Percentiles rank a stretch among this genome's conserved stretches.
Conservation (phyloP, 208 protist genomes). For the Wallacemonas sp. region DNA sequence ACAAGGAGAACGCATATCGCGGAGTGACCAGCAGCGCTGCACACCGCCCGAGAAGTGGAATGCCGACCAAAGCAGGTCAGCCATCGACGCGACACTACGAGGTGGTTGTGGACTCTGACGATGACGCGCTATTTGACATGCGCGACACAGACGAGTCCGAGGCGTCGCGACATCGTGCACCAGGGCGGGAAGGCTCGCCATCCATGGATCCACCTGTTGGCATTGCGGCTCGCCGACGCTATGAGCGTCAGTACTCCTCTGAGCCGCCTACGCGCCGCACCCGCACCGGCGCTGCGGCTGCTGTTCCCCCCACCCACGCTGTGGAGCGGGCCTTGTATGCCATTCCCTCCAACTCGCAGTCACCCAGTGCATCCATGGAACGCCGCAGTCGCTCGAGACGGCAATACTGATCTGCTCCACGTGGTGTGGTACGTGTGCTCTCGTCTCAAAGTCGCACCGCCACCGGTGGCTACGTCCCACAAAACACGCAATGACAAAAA, state of each 20-base stretch:
- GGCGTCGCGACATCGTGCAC: not conserved
- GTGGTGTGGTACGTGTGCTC: too few species aligned
- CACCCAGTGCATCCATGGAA: constrained; percentile 20
- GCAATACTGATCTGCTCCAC: constrained; percentile 24
- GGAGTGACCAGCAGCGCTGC: not conserved
- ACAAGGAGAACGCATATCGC: constrained; percentile 1
- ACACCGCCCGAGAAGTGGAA: not conserved
- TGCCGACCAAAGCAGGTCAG: not conserved
- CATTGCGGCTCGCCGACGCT: constrained; percentile 49
- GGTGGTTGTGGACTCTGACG: constrained; percentile 11
- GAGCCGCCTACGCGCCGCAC: not conserved
- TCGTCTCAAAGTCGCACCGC: too few species aligned
- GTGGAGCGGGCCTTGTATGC: constrained; percentile 65
- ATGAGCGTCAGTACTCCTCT: constrained; percentile 34
- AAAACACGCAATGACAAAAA: not conserved
- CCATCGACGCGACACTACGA: not conserved
- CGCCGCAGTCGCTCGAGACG: constrained; percentile 39
- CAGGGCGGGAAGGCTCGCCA: not conserved
- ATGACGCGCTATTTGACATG: constrained; percentile 28
- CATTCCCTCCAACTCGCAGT: constrained; percentile 48
- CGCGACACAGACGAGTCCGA: constrained; percentile 6
- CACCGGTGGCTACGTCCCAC: too few species aligned
- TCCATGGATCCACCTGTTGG: constrained; percentile 31
- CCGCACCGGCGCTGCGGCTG: not conserved
- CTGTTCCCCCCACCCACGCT: constrained; percentile 14